A percentile compares a stretch with the other conserved stretches of the same genome.
These are phyloP conservation scores for Tremellales sp. DNA, from an alignment of 1,284 basidiomycete species.

Conservation along the genomic window DNA sequence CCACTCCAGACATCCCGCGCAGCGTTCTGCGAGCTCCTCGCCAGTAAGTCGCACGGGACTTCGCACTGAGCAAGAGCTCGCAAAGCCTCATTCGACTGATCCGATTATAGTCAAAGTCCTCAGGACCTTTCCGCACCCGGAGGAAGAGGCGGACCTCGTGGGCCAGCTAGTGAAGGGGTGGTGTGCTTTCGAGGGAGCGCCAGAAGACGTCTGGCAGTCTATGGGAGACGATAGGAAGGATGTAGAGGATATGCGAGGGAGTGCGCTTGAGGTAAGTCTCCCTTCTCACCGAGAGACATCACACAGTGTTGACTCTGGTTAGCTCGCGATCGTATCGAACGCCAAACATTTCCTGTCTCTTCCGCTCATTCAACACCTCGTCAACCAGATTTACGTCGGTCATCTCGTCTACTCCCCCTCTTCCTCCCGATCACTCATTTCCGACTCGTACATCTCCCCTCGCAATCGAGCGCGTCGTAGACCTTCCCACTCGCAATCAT, in stretches of 20 bases:
- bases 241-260: conserved; percentile 59
- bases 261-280: conserved; percentile 67
- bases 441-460: conserved; percentile 75
- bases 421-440: conserved; percentile 66
- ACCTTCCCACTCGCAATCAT: conserved; percentile 2
- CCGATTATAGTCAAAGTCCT: conserved; percentile 67
- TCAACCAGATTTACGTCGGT: conserved; percentile 75
- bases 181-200: conserved; percentile 75
- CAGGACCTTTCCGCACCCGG: conserved; percentile 58
- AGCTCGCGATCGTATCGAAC: conserved; percentile 80
- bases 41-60: conserved; percentile 54
- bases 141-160: conserved; percentile 63
- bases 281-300: neutral
- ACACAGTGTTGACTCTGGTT: conserved; percentile 6
- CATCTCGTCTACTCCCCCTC: conserved; percentile 50
- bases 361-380: conserved; percentile 72
- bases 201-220: conserved; percentile 60
- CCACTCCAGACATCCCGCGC: conserved; percentile 67
- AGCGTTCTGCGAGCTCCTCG: conserved; percentile 73
- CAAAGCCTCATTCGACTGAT: conserved; percentile 4
- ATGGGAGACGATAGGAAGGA: conserved; percentile 58
- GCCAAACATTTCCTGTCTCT: conserved; percentile 74
- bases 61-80: too few relatives aligned
- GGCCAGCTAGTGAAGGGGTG: conserved; percentile 71
- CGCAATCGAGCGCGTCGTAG: conserved; percentile 20